Conservation (phyloP, 225 moss, liverwort and hornwort species). For the Pseudoscleropodium purum region DNA sequence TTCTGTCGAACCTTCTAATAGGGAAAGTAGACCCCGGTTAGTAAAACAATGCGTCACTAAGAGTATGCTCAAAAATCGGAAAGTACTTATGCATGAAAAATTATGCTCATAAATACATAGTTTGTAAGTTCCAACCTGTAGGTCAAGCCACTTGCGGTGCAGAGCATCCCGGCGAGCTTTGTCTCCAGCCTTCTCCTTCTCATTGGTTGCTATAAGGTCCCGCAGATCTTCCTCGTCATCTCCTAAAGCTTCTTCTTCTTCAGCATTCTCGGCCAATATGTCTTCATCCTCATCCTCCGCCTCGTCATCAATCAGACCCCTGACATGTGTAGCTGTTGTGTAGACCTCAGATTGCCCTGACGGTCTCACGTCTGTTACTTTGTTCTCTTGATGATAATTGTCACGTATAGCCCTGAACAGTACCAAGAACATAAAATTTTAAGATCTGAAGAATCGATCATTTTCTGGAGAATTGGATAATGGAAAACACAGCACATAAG, state of each 20-base stretch:
- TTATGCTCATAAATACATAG: slow-evolving; percentile 1
- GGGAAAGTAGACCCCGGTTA: neutral
- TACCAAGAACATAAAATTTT: neutral
- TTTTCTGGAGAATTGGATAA: neutral
- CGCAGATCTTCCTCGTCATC: slow-evolving; percentile 49
- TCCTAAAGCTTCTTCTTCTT: slow-evolving; percentile 47
- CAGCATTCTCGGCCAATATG: slow-evolving; percentile 67
- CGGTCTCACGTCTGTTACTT: neutral
- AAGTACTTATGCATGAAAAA: neutral
- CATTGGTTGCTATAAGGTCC: slow-evolving; percentile 59
- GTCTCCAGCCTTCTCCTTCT: slow-evolving; percentile 54
- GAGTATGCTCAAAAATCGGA: neutral
- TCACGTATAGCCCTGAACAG: slow-evolving; percentile 16
- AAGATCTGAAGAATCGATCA: neutral
- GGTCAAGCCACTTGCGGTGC: slow-evolving; percentile 87
- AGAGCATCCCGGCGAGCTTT: slow-evolving; percentile 57
- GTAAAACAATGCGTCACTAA: neutral
- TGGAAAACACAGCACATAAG: neutral
- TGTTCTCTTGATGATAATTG: slow-evolving; percentile 29
- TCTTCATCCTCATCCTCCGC: slow-evolving; percentile 95
- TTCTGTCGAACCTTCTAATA: neutral
- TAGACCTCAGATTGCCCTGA: slow-evolving; percentile 17
- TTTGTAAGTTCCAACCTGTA: slow-evolving; percentile 43
- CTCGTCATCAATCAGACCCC: slow-evolving; percentile 82
- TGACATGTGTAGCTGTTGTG: slow-evolving; percentile 47